Conservation (phyloP, 257 asterid genomes). For the Gentiana straminea region DNA sequence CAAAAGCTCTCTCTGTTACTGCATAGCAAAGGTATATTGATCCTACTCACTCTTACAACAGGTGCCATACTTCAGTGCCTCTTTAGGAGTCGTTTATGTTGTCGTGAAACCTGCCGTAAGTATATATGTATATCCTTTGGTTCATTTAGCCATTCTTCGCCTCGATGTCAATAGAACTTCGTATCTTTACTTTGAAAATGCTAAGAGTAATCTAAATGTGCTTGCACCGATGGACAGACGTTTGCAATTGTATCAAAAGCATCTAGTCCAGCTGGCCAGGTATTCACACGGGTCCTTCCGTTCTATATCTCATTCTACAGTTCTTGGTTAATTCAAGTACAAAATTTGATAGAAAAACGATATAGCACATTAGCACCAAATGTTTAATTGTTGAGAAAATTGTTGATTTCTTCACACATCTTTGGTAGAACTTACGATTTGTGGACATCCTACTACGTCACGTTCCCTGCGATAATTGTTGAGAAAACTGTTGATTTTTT, state of each 20-base stretch:
- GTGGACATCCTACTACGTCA: too few relatives aligned
- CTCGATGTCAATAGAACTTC: background rate
- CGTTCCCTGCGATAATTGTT: too few relatives aligned
- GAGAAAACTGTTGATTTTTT: too few relatives aligned
- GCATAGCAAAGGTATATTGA: background rate
- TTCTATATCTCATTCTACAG: too few relatives aligned
- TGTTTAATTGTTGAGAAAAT: too few relatives aligned
- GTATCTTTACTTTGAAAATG: constrained; percentile 10
- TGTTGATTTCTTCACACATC: too few relatives aligned
- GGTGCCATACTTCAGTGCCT: constrained; percentile 85
- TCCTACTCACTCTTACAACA: constrained; percentile 20
- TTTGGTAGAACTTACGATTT: too few relatives aligned
- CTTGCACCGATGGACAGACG: constrained; percentile 35
- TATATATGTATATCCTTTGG: background rate
- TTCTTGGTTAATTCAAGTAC: too few relatives aligned
- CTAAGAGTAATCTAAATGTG: background rate
- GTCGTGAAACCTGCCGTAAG: constrained; percentile 90
- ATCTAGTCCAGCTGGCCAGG: constrained; percentile 73
- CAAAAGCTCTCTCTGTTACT: background rate
- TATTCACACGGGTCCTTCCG: background rate
- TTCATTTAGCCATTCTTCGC: background rate
- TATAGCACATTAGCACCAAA: too few relatives aligned
- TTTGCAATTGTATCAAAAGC: constrained; percentile 74
- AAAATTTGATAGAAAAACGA: too few relatives aligned
- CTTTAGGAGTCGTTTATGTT: constrained; percentile 70